Conservation (phyloP, 441 rosid genomes). For the Populus trichocarpa region DNA sequence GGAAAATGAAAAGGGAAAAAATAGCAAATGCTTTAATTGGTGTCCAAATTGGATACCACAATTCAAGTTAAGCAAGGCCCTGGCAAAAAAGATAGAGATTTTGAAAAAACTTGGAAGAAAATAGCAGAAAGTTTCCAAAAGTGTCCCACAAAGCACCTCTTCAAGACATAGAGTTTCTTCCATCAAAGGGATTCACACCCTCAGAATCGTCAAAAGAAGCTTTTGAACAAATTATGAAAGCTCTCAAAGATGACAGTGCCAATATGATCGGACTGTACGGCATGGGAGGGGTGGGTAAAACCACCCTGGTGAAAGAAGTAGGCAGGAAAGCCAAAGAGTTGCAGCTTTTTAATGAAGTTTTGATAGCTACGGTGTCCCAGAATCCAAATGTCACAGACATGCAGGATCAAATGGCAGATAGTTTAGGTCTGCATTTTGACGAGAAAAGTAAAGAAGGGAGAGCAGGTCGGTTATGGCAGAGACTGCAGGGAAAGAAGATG, state of each 20-base stretch:
- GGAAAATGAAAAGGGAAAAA: not conserved
- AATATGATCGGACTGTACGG: conserved; percentile 24
- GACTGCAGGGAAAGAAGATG: conserved; percentile 9
- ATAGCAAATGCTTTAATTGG: not conserved
- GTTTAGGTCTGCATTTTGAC: not conserved
- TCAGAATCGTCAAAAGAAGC: conserved; percentile 1
- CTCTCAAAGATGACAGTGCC: conserved; percentile 1
- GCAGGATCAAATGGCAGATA: not conserved
- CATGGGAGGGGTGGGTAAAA: conserved; percentile 25
- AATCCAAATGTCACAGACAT: not conserved
- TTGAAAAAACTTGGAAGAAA: not conserved
- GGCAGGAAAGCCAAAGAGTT: not conserved
- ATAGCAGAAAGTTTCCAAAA: not conserved
- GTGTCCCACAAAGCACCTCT: not conserved
- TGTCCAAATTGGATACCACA: not conserved
- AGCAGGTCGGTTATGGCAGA: conserved; percentile 1
- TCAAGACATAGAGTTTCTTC: not conserved
- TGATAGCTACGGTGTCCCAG: not conserved
- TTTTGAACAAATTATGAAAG: not conserved
- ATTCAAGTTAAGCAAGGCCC: conserved; percentile 1
- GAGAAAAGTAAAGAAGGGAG: not conserved
- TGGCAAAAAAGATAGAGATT: not conserved
- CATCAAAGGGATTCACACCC: not conserved
- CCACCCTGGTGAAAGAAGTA: conserved; percentile 17
- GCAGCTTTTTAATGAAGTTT: not conserved